These are phyloP conservation scores for Orbilia oligospora DNA, from an alignment of 2,329 filamentous ascomycete species.

Conservation along the genomic window DNA sequence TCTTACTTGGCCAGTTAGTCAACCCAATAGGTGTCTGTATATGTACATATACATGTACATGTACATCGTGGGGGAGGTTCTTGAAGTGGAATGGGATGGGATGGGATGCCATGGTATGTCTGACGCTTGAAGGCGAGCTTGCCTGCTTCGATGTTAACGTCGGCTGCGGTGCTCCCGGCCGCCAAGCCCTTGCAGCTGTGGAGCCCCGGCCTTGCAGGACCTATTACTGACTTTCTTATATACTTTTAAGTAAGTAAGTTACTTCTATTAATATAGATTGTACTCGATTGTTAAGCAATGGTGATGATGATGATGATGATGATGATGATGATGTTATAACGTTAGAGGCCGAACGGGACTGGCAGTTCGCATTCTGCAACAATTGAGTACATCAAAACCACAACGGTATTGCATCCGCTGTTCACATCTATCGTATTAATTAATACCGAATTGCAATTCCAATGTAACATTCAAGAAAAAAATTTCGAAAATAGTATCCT, in stretches of 20 bases:
- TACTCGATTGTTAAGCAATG: too few species aligned
- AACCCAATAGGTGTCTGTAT: not conserved
- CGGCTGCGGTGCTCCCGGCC: conserved; percentile 32
- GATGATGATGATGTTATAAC: too few species aligned
- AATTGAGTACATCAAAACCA: conserved; percentile 1
- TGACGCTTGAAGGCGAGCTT: not conserved
- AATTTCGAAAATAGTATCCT: not conserved
- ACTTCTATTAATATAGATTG: conserved; percentile 39
- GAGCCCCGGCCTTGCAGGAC: conserved; percentile 12
- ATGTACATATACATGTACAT: too few species aligned
- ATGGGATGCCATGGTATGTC: too few species aligned
- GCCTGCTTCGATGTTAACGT: conserved; percentile 12
- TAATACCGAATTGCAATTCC: conserved; percentile 3
- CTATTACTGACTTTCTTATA: too few species aligned
- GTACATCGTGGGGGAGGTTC: not conserved
- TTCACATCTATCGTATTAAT: not conserved
- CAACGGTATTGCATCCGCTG: not conserved
- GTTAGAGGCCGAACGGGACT: conserved; percentile 6
- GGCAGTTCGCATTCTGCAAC: conserved; percentile 17
- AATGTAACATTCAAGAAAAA: conserved; percentile 32
- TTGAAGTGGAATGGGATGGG: conserved; percentile 38
- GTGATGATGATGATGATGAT: too few species aligned
- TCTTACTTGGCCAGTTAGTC: not conserved
- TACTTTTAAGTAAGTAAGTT: too few species aligned
- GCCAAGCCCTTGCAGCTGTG: conserved; percentile 41